A percentile compares a stretch with the other conserved stretches of the same genome.
These are phyloP conservation scores for Forsythia suspensa DNA, from an alignment of 257 asterid genomes.

Conservation along the genomic window DNA sequence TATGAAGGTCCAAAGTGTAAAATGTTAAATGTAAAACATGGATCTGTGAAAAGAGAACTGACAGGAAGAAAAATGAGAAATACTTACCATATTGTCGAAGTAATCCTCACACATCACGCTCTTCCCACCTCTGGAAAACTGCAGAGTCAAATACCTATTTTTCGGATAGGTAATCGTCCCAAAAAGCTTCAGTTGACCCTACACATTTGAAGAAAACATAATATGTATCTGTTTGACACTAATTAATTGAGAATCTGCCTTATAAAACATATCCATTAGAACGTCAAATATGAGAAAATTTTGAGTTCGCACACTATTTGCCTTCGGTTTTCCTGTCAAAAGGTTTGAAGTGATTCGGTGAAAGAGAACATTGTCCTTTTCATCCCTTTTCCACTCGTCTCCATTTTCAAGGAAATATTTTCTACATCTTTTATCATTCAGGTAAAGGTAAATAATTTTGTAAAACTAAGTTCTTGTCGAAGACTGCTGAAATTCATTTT, in stretches of 20 bases:
- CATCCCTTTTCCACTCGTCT: no score
- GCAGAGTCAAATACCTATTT: conserved; percentile 81
- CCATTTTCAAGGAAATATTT: neutral
- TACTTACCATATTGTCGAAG: conserved; percentile 82
- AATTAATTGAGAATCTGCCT: neutral
- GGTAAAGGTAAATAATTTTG: neutral
- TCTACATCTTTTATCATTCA: neutral
- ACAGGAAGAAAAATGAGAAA: conserved; percentile 13
- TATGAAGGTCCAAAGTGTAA: conserved; percentile 10
- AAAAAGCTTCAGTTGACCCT: conserved; percentile 95
- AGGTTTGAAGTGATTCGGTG: neutral
- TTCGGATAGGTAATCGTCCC: conserved; percentile 89
- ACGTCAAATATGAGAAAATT: neutral
- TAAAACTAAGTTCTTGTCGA: neutral
- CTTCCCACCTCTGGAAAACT: conserved; percentile 87
- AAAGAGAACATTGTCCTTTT: no score
- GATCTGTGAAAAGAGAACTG: conserved; percentile 5
- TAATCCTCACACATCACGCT: conserved; percentile 84
- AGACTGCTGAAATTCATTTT: neutral
- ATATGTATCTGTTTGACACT: neutral
- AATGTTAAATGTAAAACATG: conserved; percentile 2
- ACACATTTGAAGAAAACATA: conserved; percentile 20
- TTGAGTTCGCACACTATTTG: neutral
- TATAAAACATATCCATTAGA: neutral
- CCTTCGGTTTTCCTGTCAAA: neutral